Evolutionary conservation across 78 protist genomes (phyloP).

Genomic region (Monosiga brevicollis): DNA sequence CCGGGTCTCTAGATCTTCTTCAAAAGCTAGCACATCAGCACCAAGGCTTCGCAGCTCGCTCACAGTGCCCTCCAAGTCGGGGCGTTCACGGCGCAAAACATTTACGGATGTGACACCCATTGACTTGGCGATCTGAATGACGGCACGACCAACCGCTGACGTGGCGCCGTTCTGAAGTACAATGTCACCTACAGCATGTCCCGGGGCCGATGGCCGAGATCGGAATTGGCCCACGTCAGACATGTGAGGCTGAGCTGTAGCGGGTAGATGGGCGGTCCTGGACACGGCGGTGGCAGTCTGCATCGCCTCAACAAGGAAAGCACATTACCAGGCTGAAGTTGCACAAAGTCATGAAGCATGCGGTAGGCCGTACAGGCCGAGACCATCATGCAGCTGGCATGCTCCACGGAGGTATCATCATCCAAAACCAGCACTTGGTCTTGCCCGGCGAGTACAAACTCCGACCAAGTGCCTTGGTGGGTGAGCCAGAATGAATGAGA

Average conservation of each 20-base stretch:
- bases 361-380: conserved; percentile 80
- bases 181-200: conserved; percentile 74
- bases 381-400: conserved; percentile 48
- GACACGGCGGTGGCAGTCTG: neutral
- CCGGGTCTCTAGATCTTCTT: neutral
- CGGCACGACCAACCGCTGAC: conserved; percentile 63
- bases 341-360: conserved; percentile 58
- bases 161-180: conserved; percentile 77
- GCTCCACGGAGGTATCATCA: conserved; percentile 1
- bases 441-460: neutral
- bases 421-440: neutral
- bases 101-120: conserved; percentile 61
- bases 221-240: neutral
- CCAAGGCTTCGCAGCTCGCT: conserved; percentile 49
- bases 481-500: neutral
- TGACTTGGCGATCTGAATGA: conserved; percentile 55
- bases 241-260: neutral
- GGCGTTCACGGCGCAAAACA: conserved; percentile 46
- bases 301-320: too few species aligned
- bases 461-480: neutral
- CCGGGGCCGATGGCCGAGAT: too few species aligned
- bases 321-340: too few species aligned
- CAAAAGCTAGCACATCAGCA: conserved; percentile 33
- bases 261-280: neutral
- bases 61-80: conserved; percentile 32